Percentiles rank a stretch among this genome's conserved stretches.
Conservation (phyloP, 495 filamentous ascomycete genomes). For the Annulohypoxylon stygium region DNA sequence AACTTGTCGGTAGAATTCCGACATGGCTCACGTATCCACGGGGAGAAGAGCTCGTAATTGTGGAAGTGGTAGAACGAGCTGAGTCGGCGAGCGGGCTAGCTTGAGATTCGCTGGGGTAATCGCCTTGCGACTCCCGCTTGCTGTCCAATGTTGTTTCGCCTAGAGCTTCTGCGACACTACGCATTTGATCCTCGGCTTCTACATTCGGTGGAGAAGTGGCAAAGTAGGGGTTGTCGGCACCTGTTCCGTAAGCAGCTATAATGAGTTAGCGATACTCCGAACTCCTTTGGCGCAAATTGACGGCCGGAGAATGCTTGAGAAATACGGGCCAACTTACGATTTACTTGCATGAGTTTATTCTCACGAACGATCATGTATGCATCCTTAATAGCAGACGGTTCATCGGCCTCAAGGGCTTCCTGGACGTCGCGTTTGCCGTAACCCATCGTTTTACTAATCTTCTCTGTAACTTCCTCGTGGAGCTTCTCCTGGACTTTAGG, state of each 20-base stretch:
- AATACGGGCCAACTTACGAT: conserved; percentile 71
- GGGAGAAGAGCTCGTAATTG: conserved; percentile 59
- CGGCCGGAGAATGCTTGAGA: conserved; percentile 2
- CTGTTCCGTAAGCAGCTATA: conserved; percentile 51
- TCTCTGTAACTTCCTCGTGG: conserved; percentile 89
- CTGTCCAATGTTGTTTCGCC: conserved; percentile 24
- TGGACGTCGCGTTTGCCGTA: conserved; percentile 95
- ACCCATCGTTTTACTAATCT: conserved; percentile 97
- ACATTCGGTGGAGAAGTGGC: conserved; percentile 54
- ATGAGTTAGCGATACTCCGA: conserved; percentile 17
- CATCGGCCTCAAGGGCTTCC: conserved; percentile 88
- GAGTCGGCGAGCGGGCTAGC: conserved; percentile 54
- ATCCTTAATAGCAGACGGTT: conserved; percentile 98
- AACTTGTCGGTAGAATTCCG: conserved; percentile 87
- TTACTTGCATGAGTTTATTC: conserved; percentile 96
- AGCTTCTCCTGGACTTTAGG: conserved; percentile 85
- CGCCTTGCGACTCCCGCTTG: conserved; percentile 17
- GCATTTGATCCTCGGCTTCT: conserved; percentile 50
- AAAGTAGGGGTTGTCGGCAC: conserved; percentile 55
- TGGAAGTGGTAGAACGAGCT: conserved; percentile 59
- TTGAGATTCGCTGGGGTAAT: conserved; percentile 42
- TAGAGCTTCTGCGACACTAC: conserved; percentile 45
- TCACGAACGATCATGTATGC: conserved; percentile 97
- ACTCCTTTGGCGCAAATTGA: background rate
- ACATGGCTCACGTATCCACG: conserved; percentile 80